A percentile compares a stretch with the other conserved stretches of the same genome.
These are phyloP conservation scores for Heritiera littoralis DNA, from an alignment of 345 rosid species.

Conservation along the genomic window DNA sequence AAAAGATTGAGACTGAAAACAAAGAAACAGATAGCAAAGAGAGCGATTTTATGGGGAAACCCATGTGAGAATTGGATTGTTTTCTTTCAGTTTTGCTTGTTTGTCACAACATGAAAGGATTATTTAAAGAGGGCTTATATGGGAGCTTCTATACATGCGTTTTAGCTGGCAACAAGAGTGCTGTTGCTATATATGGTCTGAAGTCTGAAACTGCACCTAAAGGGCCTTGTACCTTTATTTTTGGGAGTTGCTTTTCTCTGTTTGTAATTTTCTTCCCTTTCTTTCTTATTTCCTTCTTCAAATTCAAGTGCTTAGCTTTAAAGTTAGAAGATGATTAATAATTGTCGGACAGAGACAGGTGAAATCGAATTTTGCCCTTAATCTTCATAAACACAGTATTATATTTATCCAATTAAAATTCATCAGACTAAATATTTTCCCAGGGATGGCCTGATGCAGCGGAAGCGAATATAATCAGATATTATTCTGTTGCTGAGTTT, in stretches of 20 bases:
- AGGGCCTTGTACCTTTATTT: background rate
- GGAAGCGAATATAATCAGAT: background rate
- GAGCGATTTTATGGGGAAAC: slow-evolving; percentile 24
- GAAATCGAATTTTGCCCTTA: background rate
- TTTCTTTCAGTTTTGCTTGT: slow-evolving; percentile 16
- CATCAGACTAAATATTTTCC: background rate
- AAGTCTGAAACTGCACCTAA: background rate
- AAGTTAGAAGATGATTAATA: slow-evolving; percentile 13
- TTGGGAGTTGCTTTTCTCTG: background rate
- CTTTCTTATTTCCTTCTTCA: background rate
- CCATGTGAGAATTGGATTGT: slow-evolving; percentile 26
- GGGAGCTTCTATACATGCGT: slow-evolving; percentile 17
- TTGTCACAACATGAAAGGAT: slow-evolving; percentile 14
- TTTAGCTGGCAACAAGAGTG: slow-evolving; percentile 11
- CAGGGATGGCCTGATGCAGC: background rate
- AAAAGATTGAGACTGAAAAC: slow-evolving; percentile 26
- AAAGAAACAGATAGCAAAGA: slow-evolving; percentile 12
- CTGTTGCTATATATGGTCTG: background rate
- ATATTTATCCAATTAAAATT: background rate
- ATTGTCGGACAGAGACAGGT: background rate
- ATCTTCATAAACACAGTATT: background rate
- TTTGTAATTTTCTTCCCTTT: slow-evolving; percentile 1
- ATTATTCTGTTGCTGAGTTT: background rate
- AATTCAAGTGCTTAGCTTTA: slow-evolving; percentile 12
- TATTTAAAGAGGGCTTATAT: slow-evolving; percentile 8